Conservation (phyloP, 1,284 basidiomycete genomes). For the Fistulina hepatica region DNA sequence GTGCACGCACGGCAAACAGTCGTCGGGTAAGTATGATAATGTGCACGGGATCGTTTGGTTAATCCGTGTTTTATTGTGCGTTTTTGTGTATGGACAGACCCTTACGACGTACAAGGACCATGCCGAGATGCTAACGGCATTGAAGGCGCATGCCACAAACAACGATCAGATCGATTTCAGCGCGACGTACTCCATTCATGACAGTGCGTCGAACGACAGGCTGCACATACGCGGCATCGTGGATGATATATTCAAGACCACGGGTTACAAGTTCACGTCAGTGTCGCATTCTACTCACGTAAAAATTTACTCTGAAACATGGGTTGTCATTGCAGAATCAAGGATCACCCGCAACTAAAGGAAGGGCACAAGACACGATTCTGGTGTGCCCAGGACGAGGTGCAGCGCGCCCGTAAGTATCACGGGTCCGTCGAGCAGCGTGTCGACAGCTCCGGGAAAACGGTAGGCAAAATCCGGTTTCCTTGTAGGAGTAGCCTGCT, state of each 20-base stretch:
- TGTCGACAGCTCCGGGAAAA: slow-evolving; percentile 26
- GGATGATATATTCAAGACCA: slow-evolving; percentile 34
- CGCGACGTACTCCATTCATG: slow-evolving; percentile 25
- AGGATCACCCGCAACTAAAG: slow-evolving; percentile 34
- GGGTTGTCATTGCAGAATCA: slow-evolving; percentile 24
- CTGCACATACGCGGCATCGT: slow-evolving; percentile 29
- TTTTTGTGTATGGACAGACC: too few relatives aligned
- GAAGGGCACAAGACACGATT: slow-evolving; percentile 36
- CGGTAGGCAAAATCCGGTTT: slow-evolving; percentile 29
- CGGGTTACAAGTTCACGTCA: slow-evolving; percentile 38
- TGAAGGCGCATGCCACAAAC: background rate
- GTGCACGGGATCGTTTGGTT: too few relatives aligned
- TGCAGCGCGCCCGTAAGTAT: slow-evolving; percentile 27
- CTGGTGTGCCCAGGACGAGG: slow-evolving; percentile 37
- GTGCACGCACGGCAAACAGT: too few relatives aligned
- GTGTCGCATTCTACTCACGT: slow-evolving; percentile 13
- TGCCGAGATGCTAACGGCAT: background rate
- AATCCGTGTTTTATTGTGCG: too few relatives aligned
- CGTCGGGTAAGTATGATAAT: too few relatives aligned
- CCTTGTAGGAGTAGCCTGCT: slow-evolving; percentile 33
- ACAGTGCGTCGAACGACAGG: slow-evolving; percentile 27
- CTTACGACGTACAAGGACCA: background rate
- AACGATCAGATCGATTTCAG: slow-evolving; percentile 27
- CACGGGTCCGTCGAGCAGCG: slow-evolving; percentile 23
- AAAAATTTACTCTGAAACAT: slow-evolving; percentile 4